Conservation (phyloP, 2,329 filamentous ascomycete genomes). For the Periconia sp. region DNA sequence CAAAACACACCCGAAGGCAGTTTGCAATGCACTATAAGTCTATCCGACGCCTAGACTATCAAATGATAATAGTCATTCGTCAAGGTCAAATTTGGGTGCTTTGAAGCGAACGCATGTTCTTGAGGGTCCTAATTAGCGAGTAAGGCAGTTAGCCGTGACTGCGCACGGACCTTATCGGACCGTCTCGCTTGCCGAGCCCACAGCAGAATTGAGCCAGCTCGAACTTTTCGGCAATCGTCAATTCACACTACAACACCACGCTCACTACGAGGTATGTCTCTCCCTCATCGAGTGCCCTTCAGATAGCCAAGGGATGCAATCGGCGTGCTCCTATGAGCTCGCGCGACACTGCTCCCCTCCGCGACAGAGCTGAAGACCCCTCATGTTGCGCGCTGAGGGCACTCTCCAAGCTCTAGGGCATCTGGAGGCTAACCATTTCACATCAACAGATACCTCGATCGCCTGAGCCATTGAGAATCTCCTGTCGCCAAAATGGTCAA, state of each 20-base stretch:
- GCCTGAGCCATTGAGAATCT: conserved; percentile 79
- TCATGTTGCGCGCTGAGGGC: conserved; percentile 61
- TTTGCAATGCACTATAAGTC: no score
- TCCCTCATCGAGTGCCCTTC: conserved; percentile 54
- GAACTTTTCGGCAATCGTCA: conserved; percentile 23
- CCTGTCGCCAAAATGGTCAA: conserved; percentile 90
- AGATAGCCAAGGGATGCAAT: conserved; percentile 58
- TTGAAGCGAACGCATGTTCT: no score
- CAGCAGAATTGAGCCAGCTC: conserved; percentile 23
- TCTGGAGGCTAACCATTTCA: conserved; percentile 64
- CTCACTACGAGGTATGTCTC: conserved; percentile 46
- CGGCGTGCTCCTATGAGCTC: conserved; percentile 35
- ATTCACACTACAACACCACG: conserved; percentile 27
- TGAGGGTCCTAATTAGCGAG: no score
- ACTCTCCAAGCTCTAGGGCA: conserved; percentile 74
- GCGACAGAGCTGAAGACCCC: conserved; percentile 72
- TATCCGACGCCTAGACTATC: no score
- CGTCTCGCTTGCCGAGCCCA: conserved; percentile 18
- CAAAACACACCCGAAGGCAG: no score
- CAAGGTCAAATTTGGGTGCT: no score
- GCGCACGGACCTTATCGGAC: conserved; percentile 24
- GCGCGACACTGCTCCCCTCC: conserved; percentile 55
- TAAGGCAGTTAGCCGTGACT: conserved; percentile 20
- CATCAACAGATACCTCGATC: conserved; percentile 65
- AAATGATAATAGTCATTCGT: no score